A percentile compares a stretch with the other conserved stretches of the same genome.
Conservation (phyloP, 257 asterid species). For the Jacaranda mimosifolia region DNA sequence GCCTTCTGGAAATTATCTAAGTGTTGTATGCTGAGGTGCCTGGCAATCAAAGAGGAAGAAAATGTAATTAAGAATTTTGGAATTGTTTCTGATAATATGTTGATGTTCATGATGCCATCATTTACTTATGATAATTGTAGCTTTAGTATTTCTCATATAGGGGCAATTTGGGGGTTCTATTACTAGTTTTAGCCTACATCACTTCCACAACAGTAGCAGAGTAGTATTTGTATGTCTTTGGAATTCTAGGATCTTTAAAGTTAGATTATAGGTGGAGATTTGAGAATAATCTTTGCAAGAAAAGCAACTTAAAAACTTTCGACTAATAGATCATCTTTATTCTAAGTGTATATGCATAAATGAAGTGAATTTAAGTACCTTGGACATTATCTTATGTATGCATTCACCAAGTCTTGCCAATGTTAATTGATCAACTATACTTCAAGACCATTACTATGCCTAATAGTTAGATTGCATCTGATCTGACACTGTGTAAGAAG, state of each 20-base stretch:
- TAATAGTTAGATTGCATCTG: too few species aligned
- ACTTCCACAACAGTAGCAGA: too few species aligned
- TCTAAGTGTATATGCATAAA: neutral
- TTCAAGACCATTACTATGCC: too few species aligned
- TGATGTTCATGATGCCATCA: constrained; percentile 27
- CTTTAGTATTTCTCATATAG: neutral
- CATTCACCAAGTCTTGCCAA: neutral
- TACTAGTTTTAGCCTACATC: too few species aligned
- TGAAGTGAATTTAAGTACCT: neutral
- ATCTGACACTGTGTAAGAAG: too few species aligned
- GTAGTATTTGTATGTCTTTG: too few species aligned
- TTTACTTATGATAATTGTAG: constrained; percentile 8
- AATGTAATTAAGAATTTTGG: constrained; percentile 46
- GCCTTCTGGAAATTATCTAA: constrained; percentile 27
- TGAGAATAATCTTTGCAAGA: neutral
- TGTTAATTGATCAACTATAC: too few species aligned
- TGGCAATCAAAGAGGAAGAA: constrained; percentile 13
- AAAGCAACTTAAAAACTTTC: too few species aligned
- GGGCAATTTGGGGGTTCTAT: too few species aligned
- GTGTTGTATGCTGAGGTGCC: too few species aligned
- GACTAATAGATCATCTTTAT: neutral
- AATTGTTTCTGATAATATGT: neutral
- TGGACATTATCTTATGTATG: neutral
- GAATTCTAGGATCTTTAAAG: too few species aligned
- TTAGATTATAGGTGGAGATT: neutral